Evolutionary conservation across 2,329 filamentous ascomycete species (phyloP), one percentile per base, ranked within the genome.

Genomic region (Cladosporium halotolerans): DNA sequence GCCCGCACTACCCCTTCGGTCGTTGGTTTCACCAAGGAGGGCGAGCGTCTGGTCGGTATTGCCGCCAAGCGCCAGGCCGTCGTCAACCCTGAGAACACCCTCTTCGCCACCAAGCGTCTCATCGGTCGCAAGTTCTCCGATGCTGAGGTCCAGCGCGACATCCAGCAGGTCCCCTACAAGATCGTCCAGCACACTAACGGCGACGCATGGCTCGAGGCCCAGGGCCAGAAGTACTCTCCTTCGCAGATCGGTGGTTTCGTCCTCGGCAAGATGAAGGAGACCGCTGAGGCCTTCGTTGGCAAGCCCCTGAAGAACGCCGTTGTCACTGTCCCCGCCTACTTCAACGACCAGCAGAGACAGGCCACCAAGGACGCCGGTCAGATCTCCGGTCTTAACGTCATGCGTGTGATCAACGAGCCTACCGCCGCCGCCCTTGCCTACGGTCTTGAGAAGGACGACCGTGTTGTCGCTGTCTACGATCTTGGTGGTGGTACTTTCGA

Each of bases 211-310:
- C 87, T 97, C 60, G 84, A 91, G 74, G 88, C 91, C 65, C 89
- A 90, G 64, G 90, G 85, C 70, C 84, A 96, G 76, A 95, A 91
- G 75, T 96, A 96, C 81, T 96, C 91, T 62, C 92, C 92, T 54
- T 96, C 91, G n/a, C 92, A 97, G 76, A 89, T 97, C 60, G 92
- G 92, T 82, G 92, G 91, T 69, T 96, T 96, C 74, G 81, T 96
- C 62, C 83, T 97, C 66, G 86, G 90, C 74, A 96, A 97, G 84
- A 96, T 96, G 92, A 96, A 95, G 84, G 92, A 96, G 81, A 97
- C 92, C 49, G 92, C 92, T 61, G 91, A 96, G 79, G 80, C 87
- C 58, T 96, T 95, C 78, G 83, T 96, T 62, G 84, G 87, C 76
- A 95, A 90, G 80, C 83, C 83, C 57, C 77, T 95, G 68, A 93